A percentile compares a stretch with the other conserved stretches of the same genome.
Evolutionary conservation across 148 eudicot genomes (phyloP).

Genomic region (Agrostemma githago): DNA sequence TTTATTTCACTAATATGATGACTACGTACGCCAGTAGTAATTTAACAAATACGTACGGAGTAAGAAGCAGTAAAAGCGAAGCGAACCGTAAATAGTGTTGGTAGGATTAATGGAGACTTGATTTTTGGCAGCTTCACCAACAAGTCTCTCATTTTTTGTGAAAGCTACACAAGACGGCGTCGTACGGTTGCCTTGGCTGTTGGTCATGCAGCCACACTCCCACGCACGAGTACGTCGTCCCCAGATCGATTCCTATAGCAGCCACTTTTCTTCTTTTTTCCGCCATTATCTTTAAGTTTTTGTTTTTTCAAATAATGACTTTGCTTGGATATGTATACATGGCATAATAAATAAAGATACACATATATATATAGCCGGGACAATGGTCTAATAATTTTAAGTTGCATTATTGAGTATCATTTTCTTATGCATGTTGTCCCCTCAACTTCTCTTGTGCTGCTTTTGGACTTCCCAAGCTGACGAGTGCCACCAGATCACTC

Average conservation of each 20-base stretch:
- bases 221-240: slow-evolving; percentile 15
- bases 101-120: slow-evolving; percentile 4
- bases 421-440: too few species aligned
- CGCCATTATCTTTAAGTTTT: not conserved
- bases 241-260: slow-evolving; percentile 23
- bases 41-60: not conserved
- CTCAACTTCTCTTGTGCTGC: too few species aligned
- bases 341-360: too few species aligned
- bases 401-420: too few species aligned
- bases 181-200: slow-evolving; percentile 21
- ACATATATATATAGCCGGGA: too few species aligned
- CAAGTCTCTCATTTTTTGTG: not conserved
- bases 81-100: slow-evolving; percentile 12
- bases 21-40: too few species aligned
- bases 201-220: slow-evolving; percentile 20
- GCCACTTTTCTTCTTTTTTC: slow-evolving; percentile 1
- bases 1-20: too few species aligned
- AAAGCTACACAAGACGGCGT: slow-evolving; percentile 25
- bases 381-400: too few species aligned
- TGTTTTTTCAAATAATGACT: too few species aligned
- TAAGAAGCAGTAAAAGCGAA: not conserved
- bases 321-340: too few species aligned
- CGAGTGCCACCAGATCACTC: too few species aligned
- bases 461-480: too few species aligned
- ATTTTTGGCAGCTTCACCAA: slow-evolving; percentile 25